Conservation (phyloP, 108 stramenopile species). For the Fragilaria radians region DNA sequence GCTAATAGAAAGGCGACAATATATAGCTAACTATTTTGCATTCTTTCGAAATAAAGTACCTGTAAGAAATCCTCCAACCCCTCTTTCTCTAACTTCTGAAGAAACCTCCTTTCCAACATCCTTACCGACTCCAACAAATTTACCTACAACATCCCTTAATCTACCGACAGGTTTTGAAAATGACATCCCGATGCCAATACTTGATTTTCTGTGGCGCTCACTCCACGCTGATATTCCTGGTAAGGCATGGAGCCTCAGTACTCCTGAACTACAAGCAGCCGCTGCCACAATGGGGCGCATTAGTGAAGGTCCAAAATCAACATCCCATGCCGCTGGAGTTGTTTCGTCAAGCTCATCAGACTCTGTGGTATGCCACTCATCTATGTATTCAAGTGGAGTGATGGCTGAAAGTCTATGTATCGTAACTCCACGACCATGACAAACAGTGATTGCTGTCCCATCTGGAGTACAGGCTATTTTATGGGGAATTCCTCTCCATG, state of each 20-base stretch:
- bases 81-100: slow-evolving; percentile 39
- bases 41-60: slow-evolving; percentile 38
- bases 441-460: slow-evolving; percentile 79
- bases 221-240: slow-evolving; percentile 80
- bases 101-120: slow-evolving; percentile 71
- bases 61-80: slow-evolving; percentile 44
- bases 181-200: slow-evolving; percentile 52
- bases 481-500: slow-evolving; percentile 59
- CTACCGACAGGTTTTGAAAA: slow-evolving; percentile 66
- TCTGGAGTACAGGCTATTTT: slow-evolving; percentile 62
- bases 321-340: slow-evolving; percentile 44
- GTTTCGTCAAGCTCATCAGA: slow-evolving; percentile 31
- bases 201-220: slow-evolving; percentile 37
- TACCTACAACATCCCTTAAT: slow-evolving; percentile 67
- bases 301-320: slow-evolving; percentile 83
- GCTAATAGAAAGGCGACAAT: too few relatives aligned
- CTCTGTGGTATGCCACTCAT: slow-evolving; percentile 78
- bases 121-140: slow-evolving; percentile 67
- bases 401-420: slow-evolving; percentile 70
- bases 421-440: slow-evolving; percentile 65
- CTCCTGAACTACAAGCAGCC: slow-evolving; percentile 77
- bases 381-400: slow-evolving; percentile 62
- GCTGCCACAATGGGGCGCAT: slow-evolving; percentile 82
- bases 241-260: slow-evolving; percentile 76
- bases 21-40: not conserved